Evolutionary conservation across 2,329 filamentous ascomycete species (phyloP).

Genomic region (Cytospora paraplurivora): DNA sequence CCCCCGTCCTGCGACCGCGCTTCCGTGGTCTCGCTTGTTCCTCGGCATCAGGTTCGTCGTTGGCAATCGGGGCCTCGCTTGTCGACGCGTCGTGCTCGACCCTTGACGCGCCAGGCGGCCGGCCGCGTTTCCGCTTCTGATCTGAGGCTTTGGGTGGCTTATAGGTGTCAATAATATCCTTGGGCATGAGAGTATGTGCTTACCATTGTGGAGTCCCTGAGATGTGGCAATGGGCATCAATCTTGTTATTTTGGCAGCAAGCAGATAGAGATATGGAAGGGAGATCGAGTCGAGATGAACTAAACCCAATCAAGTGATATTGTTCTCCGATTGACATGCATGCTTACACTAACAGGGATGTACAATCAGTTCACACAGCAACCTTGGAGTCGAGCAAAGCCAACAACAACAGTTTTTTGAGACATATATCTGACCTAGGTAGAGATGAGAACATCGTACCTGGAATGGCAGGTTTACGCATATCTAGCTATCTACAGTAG

Average conservation of each 20-base stretch:
- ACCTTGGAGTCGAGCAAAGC: neutral
- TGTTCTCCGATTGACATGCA: neutral
- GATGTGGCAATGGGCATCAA: neutral
- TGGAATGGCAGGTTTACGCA: too few relatives aligned
- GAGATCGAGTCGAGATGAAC: constrained; percentile 5
- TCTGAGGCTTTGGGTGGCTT: constrained; percentile 35
- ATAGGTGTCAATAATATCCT: neutral
- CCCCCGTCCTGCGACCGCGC: constrained; percentile 24
- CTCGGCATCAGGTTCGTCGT: constrained; percentile 21
- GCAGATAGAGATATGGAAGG: neutral
- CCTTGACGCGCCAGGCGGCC: constrained; percentile 33
- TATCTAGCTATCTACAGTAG: neutral
- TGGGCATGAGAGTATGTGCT: neutral
- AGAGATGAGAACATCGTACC: too few relatives aligned
- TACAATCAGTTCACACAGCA: neutral
- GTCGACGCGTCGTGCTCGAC: constrained; percentile 32
- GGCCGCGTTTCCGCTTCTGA: constrained; percentile 42
- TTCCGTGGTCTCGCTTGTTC: constrained; percentile 29
- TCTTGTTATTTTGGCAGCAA: neutral
- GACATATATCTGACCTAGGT: neutral
- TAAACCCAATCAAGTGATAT: constrained; percentile 25
- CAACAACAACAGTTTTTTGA: constrained; percentile 11
- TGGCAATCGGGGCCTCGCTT: constrained; percentile 17
- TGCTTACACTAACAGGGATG: constrained; percentile 17
- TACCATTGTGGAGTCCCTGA: constrained; percentile 31